These are phyloP conservation scores for Apostasia ramifera DNA, from an alignment of 106 monocot genomes.

Conservation along the genomic window DNA sequence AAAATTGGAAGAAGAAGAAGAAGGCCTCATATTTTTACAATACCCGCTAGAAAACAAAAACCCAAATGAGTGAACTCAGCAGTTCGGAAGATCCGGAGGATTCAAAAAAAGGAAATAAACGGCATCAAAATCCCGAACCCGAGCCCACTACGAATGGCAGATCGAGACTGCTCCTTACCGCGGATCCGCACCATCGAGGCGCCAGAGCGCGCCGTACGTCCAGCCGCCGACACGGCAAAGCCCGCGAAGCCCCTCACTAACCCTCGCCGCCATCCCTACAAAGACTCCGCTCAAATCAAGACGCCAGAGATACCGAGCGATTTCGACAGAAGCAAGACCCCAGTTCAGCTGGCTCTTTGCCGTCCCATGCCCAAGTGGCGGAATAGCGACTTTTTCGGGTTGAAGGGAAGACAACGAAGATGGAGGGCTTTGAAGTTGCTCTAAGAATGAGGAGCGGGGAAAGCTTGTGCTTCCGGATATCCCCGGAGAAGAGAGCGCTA, in stretches of 20 bases:
- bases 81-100: not conserved
- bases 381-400: not conserved
- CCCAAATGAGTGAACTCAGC: not conserved
- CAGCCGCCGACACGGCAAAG: conserved; percentile 5
- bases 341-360: not conserved
- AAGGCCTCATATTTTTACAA: not conserved
- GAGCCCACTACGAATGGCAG: not conserved
- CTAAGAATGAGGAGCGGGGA: too few species aligned
- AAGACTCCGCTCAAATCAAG: not conserved
- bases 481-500: not conserved
- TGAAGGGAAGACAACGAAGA: not conserved
- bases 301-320: not conserved
- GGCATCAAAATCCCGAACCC: not conserved
- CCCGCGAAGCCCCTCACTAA: not conserved
- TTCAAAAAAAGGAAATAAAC: not conserved
- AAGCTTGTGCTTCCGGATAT: not conserved
- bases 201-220: conserved; percentile 2
- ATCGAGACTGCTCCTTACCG: conserved; percentile 4
- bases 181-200: conserved; percentile 1
- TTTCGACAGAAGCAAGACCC: not conserved
- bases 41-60: not conserved
- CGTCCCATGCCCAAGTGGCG: not conserved
- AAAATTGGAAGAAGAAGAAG: not conserved
- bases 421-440: not conserved
- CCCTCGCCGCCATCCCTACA: not conserved